These are phyloP conservation scores for Annulohypoxylon stygium DNA, from an alignment of 495 filamentous ascomycete genomes.

Conservation along the genomic window DNA sequence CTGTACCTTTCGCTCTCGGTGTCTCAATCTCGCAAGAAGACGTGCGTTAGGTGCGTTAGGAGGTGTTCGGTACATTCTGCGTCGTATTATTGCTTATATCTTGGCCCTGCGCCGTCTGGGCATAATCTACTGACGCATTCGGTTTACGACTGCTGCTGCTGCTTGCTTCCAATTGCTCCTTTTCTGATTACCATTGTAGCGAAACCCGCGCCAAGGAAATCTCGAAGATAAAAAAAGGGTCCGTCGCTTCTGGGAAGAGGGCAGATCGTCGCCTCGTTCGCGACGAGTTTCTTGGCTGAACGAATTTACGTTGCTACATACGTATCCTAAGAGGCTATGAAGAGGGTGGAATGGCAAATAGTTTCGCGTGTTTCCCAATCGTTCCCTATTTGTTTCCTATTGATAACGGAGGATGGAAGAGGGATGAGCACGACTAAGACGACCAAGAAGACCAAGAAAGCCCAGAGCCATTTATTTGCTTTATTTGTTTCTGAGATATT, in stretches of 20 bases:
- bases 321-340: neutral
- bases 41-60: neutral
- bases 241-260: conserved; percentile 19
- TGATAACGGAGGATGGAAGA: conserved; percentile 27
- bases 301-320: neutral
- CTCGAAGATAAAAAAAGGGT: conserved; percentile 30
- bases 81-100: conserved; percentile 7
- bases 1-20: conserved; percentile 25
- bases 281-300: conserved; percentile 26
- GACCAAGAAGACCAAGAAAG: conserved; percentile 9
- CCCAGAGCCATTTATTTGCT: conserved; percentile 49
- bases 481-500: conserved; percentile 51
- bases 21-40: conserved; percentile 28
- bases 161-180: neutral
- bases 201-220: conserved; percentile 28
- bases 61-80: neutral
- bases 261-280: conserved; percentile 35
- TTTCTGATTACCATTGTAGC: conserved; percentile 31
- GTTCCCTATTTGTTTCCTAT: neutral
- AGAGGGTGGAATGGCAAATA: neutral
- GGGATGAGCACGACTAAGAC: conserved; percentile 14
- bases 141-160: neutral
- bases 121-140: neutral
- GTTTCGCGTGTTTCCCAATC: neutral
- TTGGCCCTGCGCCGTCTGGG: conserved; percentile 31